Conservation (phyloP, 2,329 filamentous ascomycete species). For the Zopfia rhizophila region DNA sequence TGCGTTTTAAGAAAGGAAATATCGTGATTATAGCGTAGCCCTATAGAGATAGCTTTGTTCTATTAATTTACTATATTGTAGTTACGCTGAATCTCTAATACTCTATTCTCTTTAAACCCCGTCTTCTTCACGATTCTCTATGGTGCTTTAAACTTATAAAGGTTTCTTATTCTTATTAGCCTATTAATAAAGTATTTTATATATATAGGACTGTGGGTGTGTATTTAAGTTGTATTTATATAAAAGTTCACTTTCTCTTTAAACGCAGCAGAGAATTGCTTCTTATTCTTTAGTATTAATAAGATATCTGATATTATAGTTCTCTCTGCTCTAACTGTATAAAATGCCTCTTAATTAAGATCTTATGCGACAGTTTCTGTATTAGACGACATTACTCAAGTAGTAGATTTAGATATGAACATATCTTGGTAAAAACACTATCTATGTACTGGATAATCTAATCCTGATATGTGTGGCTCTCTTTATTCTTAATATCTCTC, state of each 20-base stretch:
- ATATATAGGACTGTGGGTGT: constrained; percentile 6
- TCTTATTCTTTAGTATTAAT: neutral
- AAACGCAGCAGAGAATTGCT: constrained; percentile 7
- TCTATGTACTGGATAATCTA: constrained; percentile 3
- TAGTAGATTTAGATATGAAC: neutral
- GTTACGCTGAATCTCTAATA: constrained; percentile 4
- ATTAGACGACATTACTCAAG: too few species aligned
- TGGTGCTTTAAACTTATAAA: constrained; percentile 5
- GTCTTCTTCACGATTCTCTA: constrained; percentile 2
- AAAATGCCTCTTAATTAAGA: constrained; percentile 8
- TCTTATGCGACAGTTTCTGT: neutral
- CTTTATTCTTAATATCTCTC: neutral
- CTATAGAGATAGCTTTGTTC: constrained; percentile 5
- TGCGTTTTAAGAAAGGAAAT: constrained; percentile 7
- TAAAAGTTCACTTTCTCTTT: constrained; percentile 6
- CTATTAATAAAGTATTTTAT: constrained; percentile 5
- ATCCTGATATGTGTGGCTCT: neutral
- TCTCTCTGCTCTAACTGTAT: neutral
- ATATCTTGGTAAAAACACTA: constrained; percentile 7
- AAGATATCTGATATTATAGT: constrained; percentile 3
- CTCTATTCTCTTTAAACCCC: neutral
- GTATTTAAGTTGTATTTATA: neutral
- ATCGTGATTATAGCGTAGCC: constrained; percentile 7
- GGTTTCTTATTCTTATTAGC: neutral
- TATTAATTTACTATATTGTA: constrained; percentile 5